phyloP scores from a whole-genome alignment of 2,329 filamentous ascomycete species.

The Aureobasidium musti region DNA sequence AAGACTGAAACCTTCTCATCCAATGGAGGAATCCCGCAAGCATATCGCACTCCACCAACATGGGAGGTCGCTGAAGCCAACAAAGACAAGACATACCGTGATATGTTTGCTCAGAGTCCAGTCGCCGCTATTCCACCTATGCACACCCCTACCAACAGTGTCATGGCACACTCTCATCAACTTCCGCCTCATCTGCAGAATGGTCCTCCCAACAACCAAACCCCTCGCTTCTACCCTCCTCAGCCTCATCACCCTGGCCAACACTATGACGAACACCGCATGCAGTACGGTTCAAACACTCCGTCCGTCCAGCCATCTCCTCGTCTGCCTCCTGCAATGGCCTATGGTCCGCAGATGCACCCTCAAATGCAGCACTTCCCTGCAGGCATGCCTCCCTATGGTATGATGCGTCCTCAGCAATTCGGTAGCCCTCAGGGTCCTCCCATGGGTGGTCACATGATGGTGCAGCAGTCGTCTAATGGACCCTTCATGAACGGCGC shows the following conservation, averaged over 20 bases:
- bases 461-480: conserved; percentile 73
- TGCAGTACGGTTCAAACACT: conserved; percentile 74
- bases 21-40: conserved; percentile 79
- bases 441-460: conserved; percentile 72
- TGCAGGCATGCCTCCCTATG: conserved; percentile 70
- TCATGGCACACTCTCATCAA: conserved; percentile 79
- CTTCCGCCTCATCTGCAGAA: conserved; percentile 81
- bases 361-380: conserved; percentile 61
- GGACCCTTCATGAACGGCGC: conserved; percentile 70
- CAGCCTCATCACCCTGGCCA: conserved; percentile 73
- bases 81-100: conserved; percentile 73
- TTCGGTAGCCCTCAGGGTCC: conserved; percentile 71
- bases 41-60: conserved; percentile 80
- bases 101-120: conserved; percentile 69
- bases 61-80: conserved; percentile 75
- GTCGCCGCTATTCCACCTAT: conserved; percentile 63
- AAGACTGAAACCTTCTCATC: conserved; percentile 65
- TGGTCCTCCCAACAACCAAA: conserved; percentile 66
- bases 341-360: conserved; percentile 55
- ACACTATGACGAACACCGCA: conserved; percentile 78
- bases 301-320: conserved; percentile 82
- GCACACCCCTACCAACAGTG: conserved; percentile 61
- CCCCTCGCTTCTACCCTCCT: conserved; percentile 73
- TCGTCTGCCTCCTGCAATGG: conserved; percentile 61
- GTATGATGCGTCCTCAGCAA: conserved; percentile 70